Percentiles rank a stretch among this genome's conserved stretches.
Evolutionary conservation across 306 rosid species (phyloP).

Genomic region (Hippophae tibetana): DNA sequence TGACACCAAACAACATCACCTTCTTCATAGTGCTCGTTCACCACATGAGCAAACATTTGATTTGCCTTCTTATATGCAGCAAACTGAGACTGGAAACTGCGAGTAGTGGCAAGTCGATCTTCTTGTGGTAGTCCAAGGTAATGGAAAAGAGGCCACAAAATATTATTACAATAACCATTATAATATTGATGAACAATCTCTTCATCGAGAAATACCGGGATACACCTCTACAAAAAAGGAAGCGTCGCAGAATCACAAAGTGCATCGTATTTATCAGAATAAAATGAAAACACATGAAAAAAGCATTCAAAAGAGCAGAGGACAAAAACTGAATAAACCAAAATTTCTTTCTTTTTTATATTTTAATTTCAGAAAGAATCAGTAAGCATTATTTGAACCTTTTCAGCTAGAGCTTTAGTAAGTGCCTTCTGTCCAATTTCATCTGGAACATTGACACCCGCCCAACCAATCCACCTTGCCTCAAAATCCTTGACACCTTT

Average conservation of each 20-base stretch:
- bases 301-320: constrained; percentile 5
- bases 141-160: constrained; percentile 90
- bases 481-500: constrained; percentile 83
- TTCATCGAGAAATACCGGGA: constrained; percentile 89
- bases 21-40: constrained; percentile 61
- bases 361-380: not conserved
- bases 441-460: constrained; percentile 87
- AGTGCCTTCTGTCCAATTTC: constrained; percentile 79
- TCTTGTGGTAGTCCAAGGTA: constrained; percentile 96
- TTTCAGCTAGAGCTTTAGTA: constrained; percentile 74
- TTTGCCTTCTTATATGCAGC: constrained; percentile 82
- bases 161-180: constrained; percentile 90
- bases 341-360: not conserved
- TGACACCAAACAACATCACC: constrained; percentile 98
- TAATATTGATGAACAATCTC: constrained; percentile 87
- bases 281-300: not conserved
- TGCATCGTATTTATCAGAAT: not conserved
- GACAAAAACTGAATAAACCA: not conserved
- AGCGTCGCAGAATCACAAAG: constrained; percentile 12
- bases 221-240: constrained; percentile 51
- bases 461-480: constrained; percentile 95
- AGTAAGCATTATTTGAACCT: constrained; percentile 30
- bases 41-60: constrained; percentile 91
- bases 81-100: constrained; percentile 90
- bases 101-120: constrained; percentile 92